Evolutionary conservation across 106 monocot species (phyloP), one percentile per base, ranked within the genome.

Genomic region (Vanilla planifolia): DNA sequence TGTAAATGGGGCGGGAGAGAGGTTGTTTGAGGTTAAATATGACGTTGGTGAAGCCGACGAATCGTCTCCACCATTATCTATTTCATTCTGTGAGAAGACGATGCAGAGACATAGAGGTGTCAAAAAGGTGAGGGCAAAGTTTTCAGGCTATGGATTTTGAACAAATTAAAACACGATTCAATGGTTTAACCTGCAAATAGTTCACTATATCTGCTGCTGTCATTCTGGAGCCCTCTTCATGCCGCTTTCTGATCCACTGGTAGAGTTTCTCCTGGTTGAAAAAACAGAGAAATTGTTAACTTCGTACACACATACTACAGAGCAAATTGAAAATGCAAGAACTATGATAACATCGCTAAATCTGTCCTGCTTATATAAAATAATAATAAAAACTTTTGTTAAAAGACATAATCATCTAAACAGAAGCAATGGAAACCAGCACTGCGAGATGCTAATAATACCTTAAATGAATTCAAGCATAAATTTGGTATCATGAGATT

Each of bases 11-110:
- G 25, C 7, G 40, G 47, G 21, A 70, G 75, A 43, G 43, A 43
- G 23, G 36, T 36, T 0, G 62, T 21, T 48, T 63, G 66, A 8
- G 65, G 28, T 22, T 77, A 23, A 15, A n/a, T 74, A 75, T 50
- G 72, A 5, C 61, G 72, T 76, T 41, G 86, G 78, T 9, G 84
- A 80, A 10, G 60, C 41, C 39, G 74, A 46, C 51, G 81, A 15
- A n/a, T 92, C 92, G 30, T 85, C 84, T 30, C 77, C 81, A n/a
- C 75, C 80, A 55, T 73, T 70, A 34, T 89, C 85, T 29, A 89
- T 68, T 69, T 85, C 93, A 71, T 79, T 74, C 93, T 94, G 72
- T 27, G 48, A 67, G 33, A 24, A 48, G 23, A 0, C 21, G 25
- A 48, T 1, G 4, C 7, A 25, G 24, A 48, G 23, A 24, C 4